Percentiles rank a stretch among this genome's conserved stretches.
Evolutionary conservation across 1,139 yeast species (phyloP).

Genomic region (Blastobotrys indianensis): DNA sequence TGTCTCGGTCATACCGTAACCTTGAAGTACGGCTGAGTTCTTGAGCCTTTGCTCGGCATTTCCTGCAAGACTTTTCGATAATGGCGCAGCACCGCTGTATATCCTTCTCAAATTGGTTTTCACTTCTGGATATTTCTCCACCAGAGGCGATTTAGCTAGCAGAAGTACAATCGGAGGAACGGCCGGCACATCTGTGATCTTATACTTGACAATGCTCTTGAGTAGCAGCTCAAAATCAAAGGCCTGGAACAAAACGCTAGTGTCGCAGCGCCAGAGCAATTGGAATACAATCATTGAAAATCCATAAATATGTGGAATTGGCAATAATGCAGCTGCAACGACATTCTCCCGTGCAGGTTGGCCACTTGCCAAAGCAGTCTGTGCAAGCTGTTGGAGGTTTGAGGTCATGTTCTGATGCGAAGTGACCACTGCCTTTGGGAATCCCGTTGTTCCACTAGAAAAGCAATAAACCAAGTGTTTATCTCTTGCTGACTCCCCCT

Average conservation of each 20-base stretch:
- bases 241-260: slow-evolving; percentile 29
- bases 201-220: slow-evolving; percentile 25
- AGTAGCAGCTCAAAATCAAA: slow-evolving; percentile 33
- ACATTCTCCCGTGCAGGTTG: slow-evolving; percentile 1
- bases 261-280: slow-evolving; percentile 22
- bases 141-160: slow-evolving; percentile 35
- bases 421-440: slow-evolving; percentile 67
- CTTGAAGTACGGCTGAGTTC: slow-evolving; percentile 40
- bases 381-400: slow-evolving; percentile 25
- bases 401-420: slow-evolving; percentile 42
- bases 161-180: slow-evolving; percentile 38
- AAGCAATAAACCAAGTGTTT: slow-evolving; percentile 41
- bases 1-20: slow-evolving; percentile 65
- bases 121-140: slow-evolving; percentile 29
- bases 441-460: slow-evolving; percentile 74
- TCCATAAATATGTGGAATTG: slow-evolving; percentile 38
- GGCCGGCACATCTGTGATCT: slow-evolving; percentile 26
- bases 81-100: slow-evolving; percentile 38
- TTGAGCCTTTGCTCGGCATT: slow-evolving; percentile 24
- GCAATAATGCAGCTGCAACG: slow-evolving; percentile 27
- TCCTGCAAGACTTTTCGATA: slow-evolving; percentile 26
- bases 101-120: slow-evolving; percentile 22
- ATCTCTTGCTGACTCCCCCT: slow-evolving; percentile 16
- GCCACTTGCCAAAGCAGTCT: slow-evolving; percentile 13
- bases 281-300: slow-evolving; percentile 26